These are phyloP conservation scores for Oryza longistaminata DNA, from an alignment of 176 grass and related monocot species.

Conservation along the genomic window DNA sequence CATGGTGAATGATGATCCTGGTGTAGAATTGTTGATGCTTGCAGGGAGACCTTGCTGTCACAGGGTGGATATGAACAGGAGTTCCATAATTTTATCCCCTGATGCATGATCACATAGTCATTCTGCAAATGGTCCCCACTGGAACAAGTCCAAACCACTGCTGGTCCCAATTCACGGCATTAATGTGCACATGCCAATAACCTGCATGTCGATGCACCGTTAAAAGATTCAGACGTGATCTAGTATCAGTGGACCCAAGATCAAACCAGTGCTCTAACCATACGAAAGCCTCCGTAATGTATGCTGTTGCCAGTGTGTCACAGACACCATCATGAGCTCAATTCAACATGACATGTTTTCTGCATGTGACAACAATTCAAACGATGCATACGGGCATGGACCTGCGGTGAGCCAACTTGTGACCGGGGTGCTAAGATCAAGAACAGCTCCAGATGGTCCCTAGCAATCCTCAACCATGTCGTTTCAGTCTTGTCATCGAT, in stretches of 20 bases:
- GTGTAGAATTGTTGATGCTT: not conserved
- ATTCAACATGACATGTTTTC: slow-evolving; percentile 9
- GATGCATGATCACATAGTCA: slow-evolving; percentile 7
- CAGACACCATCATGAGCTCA: slow-evolving; percentile 25
- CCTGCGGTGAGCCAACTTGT: slow-evolving; percentile 33
- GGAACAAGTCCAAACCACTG: slow-evolving; percentile 31
- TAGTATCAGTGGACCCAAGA: slow-evolving; percentile 20
- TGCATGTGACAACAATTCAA: slow-evolving; percentile 24
- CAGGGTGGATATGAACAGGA: slow-evolving; percentile 25
- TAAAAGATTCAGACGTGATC: not conserved
- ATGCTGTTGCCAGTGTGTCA: not conserved
- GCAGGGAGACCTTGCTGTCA: slow-evolving; percentile 5
- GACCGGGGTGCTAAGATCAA: slow-evolving; percentile 22
- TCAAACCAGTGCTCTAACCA: slow-evolving; percentile 17
- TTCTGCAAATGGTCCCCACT: slow-evolving; percentile 32
- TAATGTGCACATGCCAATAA: slow-evolving; percentile 40
- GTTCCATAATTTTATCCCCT: not conserved
- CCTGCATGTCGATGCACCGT: slow-evolving; percentile 19
- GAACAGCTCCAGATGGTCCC: slow-evolving; percentile 41
- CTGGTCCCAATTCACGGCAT: not conserved
- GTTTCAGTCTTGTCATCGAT: slow-evolving; percentile 9
- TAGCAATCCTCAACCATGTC: slow-evolving; percentile 14
- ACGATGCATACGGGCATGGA: slow-evolving; percentile 27
- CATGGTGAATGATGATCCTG: not conserved
- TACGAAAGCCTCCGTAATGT: not conserved